Conservation (phyloP, 179 eudicot genomes). For the Spergularia azorica region DNA sequence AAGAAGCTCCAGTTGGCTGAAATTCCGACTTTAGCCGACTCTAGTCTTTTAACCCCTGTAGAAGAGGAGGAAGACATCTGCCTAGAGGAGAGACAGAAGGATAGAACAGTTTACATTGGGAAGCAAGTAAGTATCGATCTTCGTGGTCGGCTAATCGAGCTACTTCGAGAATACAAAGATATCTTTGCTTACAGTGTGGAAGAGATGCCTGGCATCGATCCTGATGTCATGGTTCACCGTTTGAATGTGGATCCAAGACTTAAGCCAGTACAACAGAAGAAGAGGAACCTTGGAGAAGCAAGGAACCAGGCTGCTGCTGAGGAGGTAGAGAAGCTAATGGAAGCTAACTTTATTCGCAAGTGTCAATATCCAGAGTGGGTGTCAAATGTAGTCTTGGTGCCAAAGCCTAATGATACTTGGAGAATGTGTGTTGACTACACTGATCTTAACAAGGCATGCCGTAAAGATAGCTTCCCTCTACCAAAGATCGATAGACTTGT, state of each 20-base stretch:
- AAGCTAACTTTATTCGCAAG: not conserved
- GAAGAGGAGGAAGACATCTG: no score
- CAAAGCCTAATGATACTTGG: not conserved
- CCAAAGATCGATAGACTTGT: not conserved
- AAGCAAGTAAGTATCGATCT: no score
- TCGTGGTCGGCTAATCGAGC: no score
- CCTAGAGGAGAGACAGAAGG: no score
- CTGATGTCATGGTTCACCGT: not conserved
- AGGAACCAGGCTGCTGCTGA: not conserved
- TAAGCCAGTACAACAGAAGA: not conserved
- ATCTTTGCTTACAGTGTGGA: no score
- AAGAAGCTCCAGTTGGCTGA: no score
- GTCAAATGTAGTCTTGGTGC: not conserved
- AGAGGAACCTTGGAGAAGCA: not conserved
- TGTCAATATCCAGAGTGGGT: not conserved
- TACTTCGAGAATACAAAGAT: no score
- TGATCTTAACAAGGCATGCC: no score
- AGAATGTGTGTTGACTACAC: slow-evolving; percentile 12
- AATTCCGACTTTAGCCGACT: no score
- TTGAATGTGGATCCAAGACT: not conserved
- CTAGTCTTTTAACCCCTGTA: no score
- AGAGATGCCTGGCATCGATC: not conserved
- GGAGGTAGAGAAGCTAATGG: not conserved
- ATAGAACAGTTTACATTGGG: no score
- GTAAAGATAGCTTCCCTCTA: not conserved